phyloP scores from a whole-genome alignment of 768 basidiomycete species.

The Tephrocybe sp. region DNA sequence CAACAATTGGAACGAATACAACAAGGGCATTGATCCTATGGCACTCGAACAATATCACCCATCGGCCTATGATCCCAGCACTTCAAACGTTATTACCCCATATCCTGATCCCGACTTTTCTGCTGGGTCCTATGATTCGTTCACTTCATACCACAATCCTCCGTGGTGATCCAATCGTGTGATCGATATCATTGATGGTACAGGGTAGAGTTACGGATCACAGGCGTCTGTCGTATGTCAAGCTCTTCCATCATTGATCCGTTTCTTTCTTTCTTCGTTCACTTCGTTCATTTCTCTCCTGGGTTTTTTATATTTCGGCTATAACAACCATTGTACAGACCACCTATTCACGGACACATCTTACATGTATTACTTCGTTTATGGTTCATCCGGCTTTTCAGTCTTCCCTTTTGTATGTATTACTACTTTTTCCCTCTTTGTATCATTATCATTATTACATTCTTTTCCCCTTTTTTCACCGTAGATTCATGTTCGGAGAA shows the following conservation, averaged over 20 bases:
- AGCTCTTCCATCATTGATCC: background rate
- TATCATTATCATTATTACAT: slow-evolving; percentile 10
- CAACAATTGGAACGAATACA: slow-evolving; percentile 22
- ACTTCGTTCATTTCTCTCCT: background rate
- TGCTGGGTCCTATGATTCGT: slow-evolving; percentile 8
- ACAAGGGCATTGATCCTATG: slow-evolving; percentile 13
- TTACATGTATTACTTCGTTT: slow-evolving; percentile 14
- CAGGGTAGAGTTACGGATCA: too few relatives aligned
- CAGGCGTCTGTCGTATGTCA: too few relatives aligned
- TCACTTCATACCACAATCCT: slow-evolving; percentile 12
- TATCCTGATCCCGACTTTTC: slow-evolving; percentile 17
- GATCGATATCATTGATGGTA: too few relatives aligned
- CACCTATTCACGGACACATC: slow-evolving; percentile 10
- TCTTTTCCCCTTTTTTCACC: slow-evolving; percentile 1
- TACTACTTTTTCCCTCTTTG: slow-evolving; percentile 3
- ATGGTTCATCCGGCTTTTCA: slow-evolving; percentile 1
- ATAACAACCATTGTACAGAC: slow-evolving; percentile 4
- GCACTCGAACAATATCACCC: slow-evolving; percentile 13
- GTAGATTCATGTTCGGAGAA: slow-evolving; percentile 3
- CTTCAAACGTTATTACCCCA: slow-evolving; percentile 10
- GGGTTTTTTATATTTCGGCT: background rate
- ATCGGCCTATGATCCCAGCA: slow-evolving; percentile 8
- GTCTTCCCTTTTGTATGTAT: background rate
- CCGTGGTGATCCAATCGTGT: background rate
- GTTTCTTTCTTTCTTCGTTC: background rate